These are phyloP conservation scores for Mrakia frigida DNA, from an alignment of 768 basidiomycete genomes.

Conservation along the genomic window DNA sequence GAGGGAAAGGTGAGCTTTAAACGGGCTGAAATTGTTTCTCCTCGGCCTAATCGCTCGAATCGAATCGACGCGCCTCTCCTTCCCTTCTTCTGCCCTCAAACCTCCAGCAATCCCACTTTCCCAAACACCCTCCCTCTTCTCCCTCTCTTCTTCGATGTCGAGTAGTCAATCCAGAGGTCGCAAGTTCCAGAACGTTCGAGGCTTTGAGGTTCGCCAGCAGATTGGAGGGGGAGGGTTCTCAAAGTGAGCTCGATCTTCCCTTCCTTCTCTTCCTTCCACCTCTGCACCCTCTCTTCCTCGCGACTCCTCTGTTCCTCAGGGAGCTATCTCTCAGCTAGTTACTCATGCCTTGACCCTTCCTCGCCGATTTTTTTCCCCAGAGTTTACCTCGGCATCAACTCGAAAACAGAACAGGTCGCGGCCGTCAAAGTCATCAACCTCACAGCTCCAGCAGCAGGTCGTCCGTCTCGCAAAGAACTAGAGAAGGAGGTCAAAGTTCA, in stretches of 20 bases:
- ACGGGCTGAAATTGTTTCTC: neutral
- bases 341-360: neutral
- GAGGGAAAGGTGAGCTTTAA: neutral
- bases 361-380: conserved; percentile 46
- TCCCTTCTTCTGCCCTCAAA: neutral
- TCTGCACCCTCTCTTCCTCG: neutral
- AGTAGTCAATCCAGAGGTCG: conserved; percentile 3
- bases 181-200: conserved; percentile 20
- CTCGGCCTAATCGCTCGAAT: neutral
- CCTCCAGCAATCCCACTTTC: neutral
- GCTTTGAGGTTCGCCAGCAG: conserved; percentile 19
- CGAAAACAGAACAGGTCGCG: conserved; percentile 61
- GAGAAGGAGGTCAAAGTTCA: conserved; percentile 94
- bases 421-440: conserved; percentile 80
- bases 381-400: conserved; percentile 75
- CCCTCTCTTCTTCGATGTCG: neutral
- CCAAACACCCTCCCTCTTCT: neutral
- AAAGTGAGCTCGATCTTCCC: conserved; percentile 51
- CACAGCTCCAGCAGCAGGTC: conserved; percentile 35
- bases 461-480: conserved; percentile 57
- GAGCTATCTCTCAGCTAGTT: no score
- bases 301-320: neutral
- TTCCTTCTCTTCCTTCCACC: neutral
- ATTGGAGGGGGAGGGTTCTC: conserved; percentile 85
- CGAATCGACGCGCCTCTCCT: neutral